Evolutionary conservation across 805 yeast genomes (phyloP), one percentile per base, ranked within the genome.

Genomic region (Groenewaldozyma tartarivorans): DNA sequence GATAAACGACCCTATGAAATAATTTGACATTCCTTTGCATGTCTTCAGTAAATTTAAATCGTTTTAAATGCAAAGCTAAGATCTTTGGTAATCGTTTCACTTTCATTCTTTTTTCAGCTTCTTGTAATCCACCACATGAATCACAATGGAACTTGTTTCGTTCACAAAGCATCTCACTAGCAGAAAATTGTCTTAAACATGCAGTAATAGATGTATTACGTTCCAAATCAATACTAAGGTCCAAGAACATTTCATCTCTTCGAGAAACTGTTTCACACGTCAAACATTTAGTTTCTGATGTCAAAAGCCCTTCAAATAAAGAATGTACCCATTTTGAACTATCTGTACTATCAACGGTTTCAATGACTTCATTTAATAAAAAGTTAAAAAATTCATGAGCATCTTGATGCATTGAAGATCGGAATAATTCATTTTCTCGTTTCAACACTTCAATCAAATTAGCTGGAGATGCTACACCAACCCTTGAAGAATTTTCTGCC

Each of bases 371-470:
- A 60, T 92, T 92, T 40, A 92, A 66, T 50, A 88, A 58, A 55
- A 83, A 88, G 58, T 88, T 90, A 56, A 88, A 71, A 60, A 92
- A 92, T 62, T 92, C 98, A 61, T 92, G 98, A 4, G 97, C 96
- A 66, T 92, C 98, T 57, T 92, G 98, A 58, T 92, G 98, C 95
- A 87, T 88, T 33, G 83, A 78, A 43, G 86, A 80, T 47, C 95
- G 69, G 60, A 92, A 92, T 52, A 90, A 65, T 51, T 79, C 83
- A 57, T 90, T 92, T 49, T 84, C 88, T 42, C 73, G 73, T 58
- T 86, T 90, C 41, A 90, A 66, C 40, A 80, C 79, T 35, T 77
- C 80, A 34, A 92, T 74, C 37, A 92, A 72, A 50, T 74, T 71
- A 21, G 69, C 65, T 0, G 97, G 96, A 1, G 95, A 82, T 0